phyloP scores from a whole-genome alignment of 1,284 basidiomycete species.

The Fistulinella cinereoalba region DNA sequence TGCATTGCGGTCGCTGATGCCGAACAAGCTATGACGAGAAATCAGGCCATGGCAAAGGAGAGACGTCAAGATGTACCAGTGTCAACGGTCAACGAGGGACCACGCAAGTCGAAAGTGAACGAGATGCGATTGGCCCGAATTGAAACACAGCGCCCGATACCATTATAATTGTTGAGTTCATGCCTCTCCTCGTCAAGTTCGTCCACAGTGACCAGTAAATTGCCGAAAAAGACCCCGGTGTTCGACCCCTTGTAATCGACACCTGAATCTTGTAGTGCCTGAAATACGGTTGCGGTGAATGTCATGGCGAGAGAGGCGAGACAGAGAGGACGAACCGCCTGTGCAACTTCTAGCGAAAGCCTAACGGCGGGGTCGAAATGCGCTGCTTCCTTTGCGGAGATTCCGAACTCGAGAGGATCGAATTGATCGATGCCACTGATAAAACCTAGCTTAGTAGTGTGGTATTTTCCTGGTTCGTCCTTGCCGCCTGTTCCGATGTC shows the following conservation, averaged over 20 bases:
- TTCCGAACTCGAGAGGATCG: constrained; percentile 35
- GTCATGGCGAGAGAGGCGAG: neutral
- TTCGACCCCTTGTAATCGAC: constrained; percentile 34
- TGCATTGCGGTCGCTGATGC: constrained; percentile 46
- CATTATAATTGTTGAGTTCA: constrained; percentile 27
- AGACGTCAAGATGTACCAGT: constrained; percentile 34
- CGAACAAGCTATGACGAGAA: constrained; percentile 35
- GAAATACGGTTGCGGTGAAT: neutral
- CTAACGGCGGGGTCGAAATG: constrained; percentile 27
- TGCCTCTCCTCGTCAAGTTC: constrained; percentile 30
- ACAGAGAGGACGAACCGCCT: constrained; percentile 17
- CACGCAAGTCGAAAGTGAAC: constrained; percentile 46
- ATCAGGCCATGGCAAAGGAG: neutral
- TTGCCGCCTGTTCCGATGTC: constrained; percentile 17
- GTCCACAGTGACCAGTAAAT: constrained; percentile 26
- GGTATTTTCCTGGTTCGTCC: constrained; percentile 30
- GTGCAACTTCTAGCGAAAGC: constrained; percentile 23
- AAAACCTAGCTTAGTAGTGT: constrained; percentile 30
- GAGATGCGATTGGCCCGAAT: constrained; percentile 46
- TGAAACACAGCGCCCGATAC: constrained; percentile 29
- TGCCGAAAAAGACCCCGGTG: constrained; percentile 34
- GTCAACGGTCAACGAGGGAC: constrained; percentile 47
- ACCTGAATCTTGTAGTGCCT: constrained; percentile 34
- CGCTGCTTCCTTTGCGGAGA: constrained; percentile 26
- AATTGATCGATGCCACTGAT: constrained; percentile 30